Conservation (phyloP, 768 basidiomycete genomes). For the Heimioporus sp. region DNA sequence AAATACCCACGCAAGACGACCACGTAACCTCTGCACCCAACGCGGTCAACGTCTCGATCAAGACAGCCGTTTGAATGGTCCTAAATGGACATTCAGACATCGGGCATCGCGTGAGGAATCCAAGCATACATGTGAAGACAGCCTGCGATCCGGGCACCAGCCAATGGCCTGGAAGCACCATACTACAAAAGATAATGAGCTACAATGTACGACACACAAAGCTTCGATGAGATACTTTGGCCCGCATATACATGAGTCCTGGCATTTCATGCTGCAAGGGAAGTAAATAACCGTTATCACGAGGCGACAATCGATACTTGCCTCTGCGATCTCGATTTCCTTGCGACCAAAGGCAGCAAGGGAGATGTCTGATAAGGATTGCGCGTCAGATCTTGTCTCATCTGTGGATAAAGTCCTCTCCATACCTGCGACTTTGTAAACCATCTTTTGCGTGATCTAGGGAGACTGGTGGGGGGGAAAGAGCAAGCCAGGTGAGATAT, state of each 20-base stretch:
- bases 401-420: neutral
- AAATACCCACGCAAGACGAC: conserved; percentile 86
- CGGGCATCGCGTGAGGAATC: neutral
- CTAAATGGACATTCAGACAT: conserved; percentile 38
- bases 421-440: conserved; percentile 87
- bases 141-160: conserved; percentile 94
- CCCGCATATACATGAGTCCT: conserved; percentile 89
- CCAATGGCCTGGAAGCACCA: conserved; percentile 77
- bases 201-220: conserved; percentile 1
- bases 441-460: conserved; percentile 45
- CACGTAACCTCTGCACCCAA: conserved; percentile 97
- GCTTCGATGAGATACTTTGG: conserved; percentile 57
- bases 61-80: conserved; percentile 98
- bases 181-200: conserved; percentile 49
- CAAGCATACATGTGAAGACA: conserved; percentile 89
- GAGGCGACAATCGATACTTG: conserved; percentile 34
- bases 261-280: conserved; percentile 82
- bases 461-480: conserved; percentile 22
- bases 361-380: conserved; percentile 64
- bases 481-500: conserved; percentile 16
- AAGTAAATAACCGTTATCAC: conserved; percentile 11
- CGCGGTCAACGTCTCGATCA: conserved; percentile 95
- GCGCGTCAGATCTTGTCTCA: conserved; percentile 1
- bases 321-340: conserved; percentile 99
- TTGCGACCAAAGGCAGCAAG: conserved; percentile 99